Conservation (phyloP, 768 basidiomycete species). For the Pulveroboletus frians region DNA sequence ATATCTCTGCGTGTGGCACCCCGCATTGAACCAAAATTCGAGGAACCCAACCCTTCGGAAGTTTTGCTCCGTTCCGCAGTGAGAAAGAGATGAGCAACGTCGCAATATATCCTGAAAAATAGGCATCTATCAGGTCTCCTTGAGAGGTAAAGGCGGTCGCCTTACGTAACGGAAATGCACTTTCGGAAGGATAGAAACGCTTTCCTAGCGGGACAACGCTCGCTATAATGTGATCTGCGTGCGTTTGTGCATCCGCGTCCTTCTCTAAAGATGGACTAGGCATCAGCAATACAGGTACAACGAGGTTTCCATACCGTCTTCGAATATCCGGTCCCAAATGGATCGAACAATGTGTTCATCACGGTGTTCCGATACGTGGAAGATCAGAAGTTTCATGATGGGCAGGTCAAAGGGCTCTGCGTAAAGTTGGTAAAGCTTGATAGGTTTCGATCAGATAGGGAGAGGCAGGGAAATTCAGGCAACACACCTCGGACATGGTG, state of each 20-base stretch:
- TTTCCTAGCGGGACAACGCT: conserved; percentile 71
- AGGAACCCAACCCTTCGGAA: conserved; percentile 79
- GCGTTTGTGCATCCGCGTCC: conserved; percentile 47
- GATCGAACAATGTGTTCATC: conserved; percentile 76
- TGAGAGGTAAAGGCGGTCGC: background rate
- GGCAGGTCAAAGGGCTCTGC: conserved; percentile 83
- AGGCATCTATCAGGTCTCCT: background rate
- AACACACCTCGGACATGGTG: conserved; percentile 77
- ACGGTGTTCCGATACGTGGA: conserved; percentile 90
- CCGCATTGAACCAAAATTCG: conserved; percentile 75
- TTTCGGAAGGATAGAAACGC: conserved; percentile 86
- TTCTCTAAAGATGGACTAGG: conserved; percentile 45
- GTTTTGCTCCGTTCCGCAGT: conserved; percentile 49
- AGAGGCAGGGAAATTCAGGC: background rate
- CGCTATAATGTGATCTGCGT: conserved; percentile 59
- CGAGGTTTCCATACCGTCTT: conserved; percentile 53
- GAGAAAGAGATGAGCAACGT: conserved; percentile 72
- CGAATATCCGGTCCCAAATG: conserved; percentile 87
- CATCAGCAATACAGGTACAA: conserved; percentile 4
- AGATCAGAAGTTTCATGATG: conserved; percentile 79
- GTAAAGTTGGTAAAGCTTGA: conserved; percentile 81
- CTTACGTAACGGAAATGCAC: conserved; percentile 84
- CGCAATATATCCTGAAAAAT: conserved; percentile 61
- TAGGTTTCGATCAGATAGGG: conserved; percentile 9
- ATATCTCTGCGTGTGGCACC: conserved; percentile 75